Conservation (phyloP, 495 filamentous ascomycete species). For the Lophium mytilinum region DNA sequence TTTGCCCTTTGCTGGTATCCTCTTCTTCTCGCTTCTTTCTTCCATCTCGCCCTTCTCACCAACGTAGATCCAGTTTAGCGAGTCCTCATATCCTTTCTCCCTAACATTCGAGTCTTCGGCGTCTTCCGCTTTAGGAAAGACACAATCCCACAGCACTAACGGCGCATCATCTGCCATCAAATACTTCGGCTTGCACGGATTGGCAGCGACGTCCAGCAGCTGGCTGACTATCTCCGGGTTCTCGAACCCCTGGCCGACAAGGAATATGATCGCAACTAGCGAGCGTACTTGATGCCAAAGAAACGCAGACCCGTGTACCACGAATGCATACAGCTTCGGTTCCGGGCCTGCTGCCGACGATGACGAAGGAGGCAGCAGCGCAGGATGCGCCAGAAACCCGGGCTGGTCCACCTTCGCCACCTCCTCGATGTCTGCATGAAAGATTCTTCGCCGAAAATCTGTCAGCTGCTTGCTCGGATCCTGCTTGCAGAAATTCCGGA, state of each 20-base stretch:
- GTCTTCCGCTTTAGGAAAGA: conserved; percentile 53
- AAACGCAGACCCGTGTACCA: conserved; percentile 84
- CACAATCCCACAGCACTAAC: conserved; percentile 89
- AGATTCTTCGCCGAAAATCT: conserved; percentile 70
- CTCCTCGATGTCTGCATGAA: conserved; percentile 65
- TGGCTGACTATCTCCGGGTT: conserved; percentile 58
- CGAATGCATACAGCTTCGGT: conserved; percentile 75
- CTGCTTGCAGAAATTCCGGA: conserved; percentile 92
- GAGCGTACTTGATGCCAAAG: conserved; percentile 96
- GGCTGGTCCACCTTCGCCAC: conserved; percentile 31
- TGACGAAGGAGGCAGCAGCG: conserved; percentile 2
- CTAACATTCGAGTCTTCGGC: conserved; percentile 31
- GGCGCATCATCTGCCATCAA: conserved; percentile 83
- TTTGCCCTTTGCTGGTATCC: conserved; percentile 43
- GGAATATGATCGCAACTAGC: conserved; percentile 80
- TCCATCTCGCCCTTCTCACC: conserved; percentile 45
- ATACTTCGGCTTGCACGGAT: conserved; percentile 70
- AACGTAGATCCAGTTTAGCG: conserved; percentile 71
- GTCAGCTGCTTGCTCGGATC: conserved; percentile 79
- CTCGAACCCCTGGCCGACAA: conserved; percentile 87
- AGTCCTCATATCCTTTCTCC: conserved; percentile 45
- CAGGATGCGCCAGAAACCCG: conserved; percentile 13
- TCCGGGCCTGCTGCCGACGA: conserved; percentile 8
- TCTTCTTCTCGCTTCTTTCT: conserved; percentile 29
- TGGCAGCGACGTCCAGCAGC: conserved; percentile 60